Evolutionary conservation across 306 rosid species (phyloP).

Genomic region (Rosa multiflora): DNA sequence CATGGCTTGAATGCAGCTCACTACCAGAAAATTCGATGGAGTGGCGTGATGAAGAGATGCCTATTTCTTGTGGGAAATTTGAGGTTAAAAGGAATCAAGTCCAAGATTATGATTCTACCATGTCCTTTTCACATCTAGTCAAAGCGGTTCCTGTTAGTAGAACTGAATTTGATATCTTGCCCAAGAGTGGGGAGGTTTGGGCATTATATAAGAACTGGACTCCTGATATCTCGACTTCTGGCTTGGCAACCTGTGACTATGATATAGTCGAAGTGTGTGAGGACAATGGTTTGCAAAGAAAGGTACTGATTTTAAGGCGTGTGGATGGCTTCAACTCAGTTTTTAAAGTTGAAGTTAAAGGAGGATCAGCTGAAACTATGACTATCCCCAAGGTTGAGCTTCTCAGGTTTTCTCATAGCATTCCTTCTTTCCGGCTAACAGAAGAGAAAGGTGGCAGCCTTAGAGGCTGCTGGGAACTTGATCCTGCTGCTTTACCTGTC

Average conservation of each 20-base stretch:
- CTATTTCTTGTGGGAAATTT: slow-evolving; percentile 65
- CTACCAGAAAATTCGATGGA: slow-evolving; percentile 36
- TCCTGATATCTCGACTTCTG: slow-evolving; percentile 39
- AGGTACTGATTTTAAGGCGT: slow-evolving; percentile 50
- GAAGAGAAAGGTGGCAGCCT: slow-evolving; percentile 57
- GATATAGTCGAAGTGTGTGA: slow-evolving; percentile 65
- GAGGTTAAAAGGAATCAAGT: slow-evolving; percentile 15
- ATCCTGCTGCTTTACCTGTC: slow-evolving; percentile 71
- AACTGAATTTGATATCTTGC: slow-evolving; percentile 49
- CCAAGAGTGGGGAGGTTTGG: slow-evolving; percentile 81
- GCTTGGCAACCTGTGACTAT: slow-evolving; percentile 57
- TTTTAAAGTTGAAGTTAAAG: slow-evolving; percentile 40
- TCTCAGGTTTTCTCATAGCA: slow-evolving; percentile 77
- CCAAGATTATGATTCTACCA: slow-evolving; percentile 35
- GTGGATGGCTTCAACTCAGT: slow-evolving; percentile 60
- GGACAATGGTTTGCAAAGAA: slow-evolving; percentile 33
- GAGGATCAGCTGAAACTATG: slow-evolving; percentile 36
- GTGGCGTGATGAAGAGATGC: slow-evolving; percentile 65
- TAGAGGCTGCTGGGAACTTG: slow-evolving; percentile 82
- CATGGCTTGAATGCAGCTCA: slow-evolving; percentile 56
- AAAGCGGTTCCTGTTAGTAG: slow-evolving; percentile 34
- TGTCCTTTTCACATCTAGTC: slow-evolving; percentile 65
- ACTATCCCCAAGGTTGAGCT: slow-evolving; percentile 50
- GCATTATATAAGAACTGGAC: slow-evolving; percentile 83
- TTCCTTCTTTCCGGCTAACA: slow-evolving; percentile 74